These are phyloP conservation scores for Chrysosphaeria jannelii DNA, from an alignment of 2,329 filamentous ascomycete genomes.

Conservation along the genomic window DNA sequence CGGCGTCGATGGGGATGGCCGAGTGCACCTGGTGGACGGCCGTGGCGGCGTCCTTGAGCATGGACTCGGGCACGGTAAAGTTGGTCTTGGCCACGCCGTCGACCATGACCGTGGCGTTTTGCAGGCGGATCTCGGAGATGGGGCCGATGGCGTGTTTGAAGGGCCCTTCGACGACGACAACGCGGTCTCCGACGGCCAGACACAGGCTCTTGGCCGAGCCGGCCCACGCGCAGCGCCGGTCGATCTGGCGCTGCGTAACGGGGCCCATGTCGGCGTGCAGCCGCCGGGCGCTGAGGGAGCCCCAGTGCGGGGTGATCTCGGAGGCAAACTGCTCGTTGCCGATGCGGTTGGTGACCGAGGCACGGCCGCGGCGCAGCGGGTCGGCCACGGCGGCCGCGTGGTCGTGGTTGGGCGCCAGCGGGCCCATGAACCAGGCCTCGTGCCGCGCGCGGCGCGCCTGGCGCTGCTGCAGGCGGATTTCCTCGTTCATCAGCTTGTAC, in stretches of 20 bases:
- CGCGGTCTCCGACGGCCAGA: conserved; percentile 40
- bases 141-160: conserved; percentile 62
- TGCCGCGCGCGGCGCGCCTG: conserved; percentile 20
- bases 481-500: conserved; percentile 10
- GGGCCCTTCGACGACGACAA: conserved; percentile 48
- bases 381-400: conserved; percentile 3
- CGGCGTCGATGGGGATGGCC: conserved; percentile 33
- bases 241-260: conserved; percentile 8
- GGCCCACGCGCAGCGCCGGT: conserved; percentile 21
- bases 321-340: conserved; percentile 4
- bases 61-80: conserved; percentile 12
- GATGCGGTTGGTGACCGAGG: conserved; percentile 2
- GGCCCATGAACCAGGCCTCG: conserved; percentile 54
- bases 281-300: conserved; percentile 4
- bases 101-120: conserved; percentile 27
- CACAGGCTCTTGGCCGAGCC: conserved; percentile 25
- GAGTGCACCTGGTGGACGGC: conserved; percentile 17
- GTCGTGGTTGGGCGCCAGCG: conserved; percentile 49
- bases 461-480: conserved; percentile 6
- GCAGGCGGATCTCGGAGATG: conserved; percentile 24
- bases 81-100: conserved; percentile 24
- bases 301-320: conserved; percentile 4
- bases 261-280: conserved; percentile 2
- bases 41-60: conserved; percentile 8
- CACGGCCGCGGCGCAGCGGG: conserved; percentile 3